These are phyloP conservation scores for Penicillium antarcticum DNA, from an alignment of 495 filamentous ascomycete species.

Conservation along the genomic window DNA sequence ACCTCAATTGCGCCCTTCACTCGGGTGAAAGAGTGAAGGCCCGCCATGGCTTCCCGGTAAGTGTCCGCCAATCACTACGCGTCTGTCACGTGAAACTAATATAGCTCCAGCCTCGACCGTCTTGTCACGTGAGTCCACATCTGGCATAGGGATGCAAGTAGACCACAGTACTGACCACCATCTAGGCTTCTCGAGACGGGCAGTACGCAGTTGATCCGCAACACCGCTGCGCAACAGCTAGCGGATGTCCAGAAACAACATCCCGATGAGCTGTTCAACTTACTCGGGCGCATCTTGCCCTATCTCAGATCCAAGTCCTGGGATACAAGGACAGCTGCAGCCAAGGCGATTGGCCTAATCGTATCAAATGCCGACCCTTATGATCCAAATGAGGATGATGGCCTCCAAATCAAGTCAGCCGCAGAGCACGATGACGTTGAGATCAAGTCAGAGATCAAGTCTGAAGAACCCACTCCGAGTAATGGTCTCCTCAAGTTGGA, in stretches of 20 bases:
- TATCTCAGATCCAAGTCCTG: slow-evolving; percentile 90
- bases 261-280: slow-evolving; percentile 94
- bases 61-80: slow-evolving; percentile 30
- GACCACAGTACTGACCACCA: slow-evolving; percentile 26
- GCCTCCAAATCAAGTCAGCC: slow-evolving; percentile 46
- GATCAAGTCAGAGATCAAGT: slow-evolving; percentile 43
- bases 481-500: slow-evolving; percentile 66
- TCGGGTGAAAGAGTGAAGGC: slow-evolving; percentile 29
- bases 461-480: slow-evolving; percentile 22
- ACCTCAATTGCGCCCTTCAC: slow-evolving; percentile 22
- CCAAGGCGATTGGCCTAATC: slow-evolving; percentile 90
- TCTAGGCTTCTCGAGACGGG: slow-evolving; percentile 89
- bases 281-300: slow-evolving; percentile 91
- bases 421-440: slow-evolving; percentile 48
- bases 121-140: slow-evolving; percentile 79
- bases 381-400: slow-evolving; percentile 77
- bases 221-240: slow-evolving; percentile 93
- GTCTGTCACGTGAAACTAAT: slow-evolving; percentile 38
- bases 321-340: slow-evolving; percentile 89
- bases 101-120: slow-evolving; percentile 68
- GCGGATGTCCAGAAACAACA: slow-evolving; percentile 97
- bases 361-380: slow-evolving; percentile 82
- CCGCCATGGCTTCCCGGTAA: slow-evolving; percentile 55
- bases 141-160: neutral
- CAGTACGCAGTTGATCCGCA: slow-evolving; percentile 89